phyloP scores from a whole-genome alignment of 2,329 filamentous ascomycete genomes.

The Cladosporium sp. region DNA sequence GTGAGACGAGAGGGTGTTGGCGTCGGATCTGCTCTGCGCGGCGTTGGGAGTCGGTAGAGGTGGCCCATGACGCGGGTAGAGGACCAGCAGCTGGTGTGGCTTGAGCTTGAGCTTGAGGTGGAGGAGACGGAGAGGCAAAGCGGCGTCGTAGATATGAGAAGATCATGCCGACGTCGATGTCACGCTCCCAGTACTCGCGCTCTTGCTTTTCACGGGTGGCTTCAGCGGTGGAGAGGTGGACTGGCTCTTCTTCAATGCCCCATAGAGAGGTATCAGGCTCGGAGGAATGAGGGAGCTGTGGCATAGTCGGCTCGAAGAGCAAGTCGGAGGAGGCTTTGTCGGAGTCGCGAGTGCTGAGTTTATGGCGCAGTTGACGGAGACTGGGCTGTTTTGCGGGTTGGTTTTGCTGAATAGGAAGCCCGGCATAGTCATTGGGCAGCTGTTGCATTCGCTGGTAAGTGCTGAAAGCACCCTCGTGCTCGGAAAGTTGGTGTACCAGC shows the following conservation, averaged over 20 bases:
- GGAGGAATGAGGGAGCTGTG: constrained; percentile 34
- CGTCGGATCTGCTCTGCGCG: constrained; percentile 83
- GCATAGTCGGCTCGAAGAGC: constrained; percentile 37
- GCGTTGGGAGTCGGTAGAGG: constrained; percentile 64
- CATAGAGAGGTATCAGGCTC: constrained; percentile 59
- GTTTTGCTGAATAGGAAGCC: constrained; percentile 39
- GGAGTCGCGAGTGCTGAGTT: constrained; percentile 14
- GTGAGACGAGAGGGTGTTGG: constrained; percentile 81
- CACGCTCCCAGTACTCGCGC: constrained; percentile 86
- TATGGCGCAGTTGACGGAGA: constrained; percentile 31
- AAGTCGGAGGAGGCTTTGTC: constrained; percentile 27
- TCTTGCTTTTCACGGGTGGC: constrained; percentile 44
- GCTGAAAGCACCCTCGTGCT: constrained; percentile 85
- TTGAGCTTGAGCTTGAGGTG: constrained; percentile 30
- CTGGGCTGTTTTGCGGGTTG: constrained; percentile 26
- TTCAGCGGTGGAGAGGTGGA: constrained; percentile 32
- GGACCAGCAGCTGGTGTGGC: constrained; percentile 25
- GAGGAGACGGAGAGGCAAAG: constrained; percentile 58
- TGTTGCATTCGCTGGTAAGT: constrained; percentile 77
- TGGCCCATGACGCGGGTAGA: constrained; percentile 40
- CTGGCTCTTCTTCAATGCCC: constrained; percentile 66
- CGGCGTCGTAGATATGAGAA: constrained; percentile 83
- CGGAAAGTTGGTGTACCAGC: constrained; percentile 78
- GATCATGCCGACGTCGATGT: constrained; percentile 86
- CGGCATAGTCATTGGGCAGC: constrained; percentile 72